A percentile compares a stretch with the other conserved stretches of the same genome.
These are phyloP conservation scores for Acanthamoeba castellanii DNA, from an alignment of 208 protist species.

Conservation along the genomic window DNA sequence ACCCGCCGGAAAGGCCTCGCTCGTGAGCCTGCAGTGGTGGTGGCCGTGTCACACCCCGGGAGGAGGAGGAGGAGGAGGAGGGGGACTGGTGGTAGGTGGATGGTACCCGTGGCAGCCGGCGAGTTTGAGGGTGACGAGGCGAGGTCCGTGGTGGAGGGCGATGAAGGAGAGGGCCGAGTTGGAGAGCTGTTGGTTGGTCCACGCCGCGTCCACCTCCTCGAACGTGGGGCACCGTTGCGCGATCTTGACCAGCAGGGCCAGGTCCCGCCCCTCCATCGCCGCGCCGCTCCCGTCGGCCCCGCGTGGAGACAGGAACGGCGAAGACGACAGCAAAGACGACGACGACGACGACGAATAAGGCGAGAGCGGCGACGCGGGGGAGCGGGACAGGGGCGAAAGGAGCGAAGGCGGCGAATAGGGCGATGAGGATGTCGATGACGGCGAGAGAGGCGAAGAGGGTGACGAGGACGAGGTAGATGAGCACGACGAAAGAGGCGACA, in stretches of 20 bases:
- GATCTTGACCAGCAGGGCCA: background rate
- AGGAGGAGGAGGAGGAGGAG: background rate
- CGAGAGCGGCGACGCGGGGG: background rate
- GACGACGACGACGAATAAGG: background rate
- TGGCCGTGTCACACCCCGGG: background rate
- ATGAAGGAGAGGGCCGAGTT: slow-evolving; percentile 6
- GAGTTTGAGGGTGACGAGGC: background rate
- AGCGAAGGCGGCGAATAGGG: background rate
- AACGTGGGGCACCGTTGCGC: slow-evolving; percentile 8
- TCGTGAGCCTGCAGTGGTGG: background rate
- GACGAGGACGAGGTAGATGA: too few species aligned
- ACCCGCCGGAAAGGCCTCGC: background rate
- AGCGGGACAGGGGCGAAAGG: background rate
- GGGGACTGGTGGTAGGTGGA: too few species aligned
- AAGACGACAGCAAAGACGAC: background rate
- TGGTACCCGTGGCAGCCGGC: background rate
- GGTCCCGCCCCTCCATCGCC: background rate
- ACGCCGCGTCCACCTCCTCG: slow-evolving; percentile 14
- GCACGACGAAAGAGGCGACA: background rate
- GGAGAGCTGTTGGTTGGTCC: slow-evolving; percentile 40
- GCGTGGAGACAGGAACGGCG: slow-evolving; percentile 3
- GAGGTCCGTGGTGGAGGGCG: background rate
- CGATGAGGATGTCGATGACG: background rate
- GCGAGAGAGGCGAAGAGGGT: background rate
- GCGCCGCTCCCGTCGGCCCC: background rate